phyloP scores from a whole-genome alignment of 2,329 filamentous ascomycete species.

The Xylariaceae sp. region DNA sequence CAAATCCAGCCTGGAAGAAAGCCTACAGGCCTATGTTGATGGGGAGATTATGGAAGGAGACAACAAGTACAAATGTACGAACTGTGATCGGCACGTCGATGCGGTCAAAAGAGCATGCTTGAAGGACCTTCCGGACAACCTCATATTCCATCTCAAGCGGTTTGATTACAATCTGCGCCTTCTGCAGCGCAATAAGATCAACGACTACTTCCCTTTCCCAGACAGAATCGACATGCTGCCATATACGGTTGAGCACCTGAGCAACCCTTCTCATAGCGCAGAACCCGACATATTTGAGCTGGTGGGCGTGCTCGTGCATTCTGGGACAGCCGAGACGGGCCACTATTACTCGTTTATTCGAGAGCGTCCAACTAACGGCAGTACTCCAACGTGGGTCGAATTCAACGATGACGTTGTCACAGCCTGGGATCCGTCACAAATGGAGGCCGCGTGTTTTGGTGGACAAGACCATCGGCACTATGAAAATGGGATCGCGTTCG shows the following conservation, averaged over 20 bases:
- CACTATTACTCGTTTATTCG: slow-evolving; percentile 97
- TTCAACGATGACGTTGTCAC: slow-evolving; percentile 89
- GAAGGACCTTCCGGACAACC: slow-evolving; percentile 85
- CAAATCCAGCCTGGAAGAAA: slow-evolving; percentile 76
- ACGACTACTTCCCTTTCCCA: slow-evolving; percentile 90
- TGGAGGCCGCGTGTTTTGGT: slow-evolving; percentile 77
- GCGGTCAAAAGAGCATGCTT: slow-evolving; percentile 89
- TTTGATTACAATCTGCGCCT: slow-evolving; percentile 77
- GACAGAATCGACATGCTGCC: slow-evolving; percentile 76
- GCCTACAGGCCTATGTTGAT: slow-evolving; percentile 89
- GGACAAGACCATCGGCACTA: slow-evolving; percentile 54
- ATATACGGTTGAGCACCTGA: slow-evolving; percentile 83
- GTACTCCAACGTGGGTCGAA: slow-evolving; percentile 66
- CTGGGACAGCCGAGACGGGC: slow-evolving; percentile 85
- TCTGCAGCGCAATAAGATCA: slow-evolving; percentile 83
- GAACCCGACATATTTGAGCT: slow-evolving; percentile 80
- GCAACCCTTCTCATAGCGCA: slow-evolving; percentile 49
- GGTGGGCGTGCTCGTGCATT: slow-evolving; percentile 91
- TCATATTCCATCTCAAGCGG: slow-evolving; percentile 91
- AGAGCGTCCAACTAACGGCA: slow-evolving; percentile 58
- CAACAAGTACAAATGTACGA: slow-evolving; percentile 96
- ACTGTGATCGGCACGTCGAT: slow-evolving; percentile 82
- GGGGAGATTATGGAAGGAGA: slow-evolving; percentile 96
- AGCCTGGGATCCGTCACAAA: slow-evolving; percentile 65
- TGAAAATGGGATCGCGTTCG: slow-evolving; percentile 45